Evolutionary conservation across 805 yeast species (phyloP), one percentile per base, ranked within the genome.

Genomic region (Candida adriatica): DNA sequence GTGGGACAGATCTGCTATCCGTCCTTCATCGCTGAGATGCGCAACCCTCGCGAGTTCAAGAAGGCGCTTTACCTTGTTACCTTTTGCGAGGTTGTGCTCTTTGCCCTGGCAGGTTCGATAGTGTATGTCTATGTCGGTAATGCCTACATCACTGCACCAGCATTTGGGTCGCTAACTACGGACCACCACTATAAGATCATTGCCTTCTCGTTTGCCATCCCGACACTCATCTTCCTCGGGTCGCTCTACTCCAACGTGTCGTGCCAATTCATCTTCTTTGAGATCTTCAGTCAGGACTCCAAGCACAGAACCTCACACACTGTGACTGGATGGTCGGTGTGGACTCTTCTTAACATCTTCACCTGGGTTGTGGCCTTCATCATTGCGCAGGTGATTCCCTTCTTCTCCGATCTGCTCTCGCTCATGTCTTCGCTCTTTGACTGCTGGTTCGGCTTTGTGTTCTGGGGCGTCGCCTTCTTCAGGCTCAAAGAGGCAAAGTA

Each of bases 1-100:
- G 79, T 73, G 15, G 81, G 81, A 4, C 81, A 74, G 51, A 69
- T 74, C 50, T 70, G 75, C 5, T 74, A 73, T 40, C 80, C 79
- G 2, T 71, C 78, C 14, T 74, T 74, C 51, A 74, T 74, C 36
- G 60, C 73, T 9, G 76, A 74, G 44, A 74, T 74, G 81, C 62
- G 60, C 41, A 56, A 61, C 31, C 81, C 80, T 18, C 55, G 56
- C 27, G 80, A 74, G 31, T 74, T 74, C 59, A 67, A 62, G 38
- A 74, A 73, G 54, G 79, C 77, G 2, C 52, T 74, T 16, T 62
- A 62, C 39, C 54, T 68, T 3, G 79, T 73, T 25, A 70, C 79
- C 1, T 27, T 57, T 15, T 62, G 66, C 21, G 79, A 75, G 47
- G 52, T 75, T 26, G 40, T 70, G 22, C 53, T 67, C 3, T 74